Conservation (phyloP, 805 yeast genomes). For the Ogataea polymorpha region DNA sequence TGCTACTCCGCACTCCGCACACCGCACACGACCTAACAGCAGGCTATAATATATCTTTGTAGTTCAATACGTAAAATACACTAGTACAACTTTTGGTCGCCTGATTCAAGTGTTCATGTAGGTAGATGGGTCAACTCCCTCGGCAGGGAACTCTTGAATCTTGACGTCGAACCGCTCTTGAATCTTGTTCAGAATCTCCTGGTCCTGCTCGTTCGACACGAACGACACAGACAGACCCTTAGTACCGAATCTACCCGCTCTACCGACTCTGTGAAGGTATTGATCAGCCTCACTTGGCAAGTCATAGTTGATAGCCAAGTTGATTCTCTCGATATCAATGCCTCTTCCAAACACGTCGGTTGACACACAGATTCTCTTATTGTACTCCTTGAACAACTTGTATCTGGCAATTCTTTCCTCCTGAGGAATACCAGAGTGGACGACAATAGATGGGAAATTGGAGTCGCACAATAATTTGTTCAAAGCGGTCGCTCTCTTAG, state of each 20-base stretch:
- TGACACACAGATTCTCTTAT: constrained; percentile 97
- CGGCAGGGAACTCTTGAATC: constrained; percentile 93
- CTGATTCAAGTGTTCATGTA: constrained; percentile 82
- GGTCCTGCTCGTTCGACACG: constrained; percentile 81
- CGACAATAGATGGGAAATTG: constrained; percentile 96
- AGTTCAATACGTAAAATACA: constrained; percentile 8
- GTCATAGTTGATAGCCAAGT: constrained; percentile 96
- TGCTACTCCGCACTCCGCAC: too few relatives aligned
- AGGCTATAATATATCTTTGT: neutral
- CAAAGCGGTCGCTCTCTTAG: constrained; percentile 88
- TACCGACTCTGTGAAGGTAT: constrained; percentile 97
- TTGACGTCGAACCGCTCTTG: constrained; percentile 98
- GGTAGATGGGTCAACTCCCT: constrained; percentile 95
- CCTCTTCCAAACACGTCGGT: constrained; percentile 99
- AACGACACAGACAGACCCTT: constrained; percentile 95
- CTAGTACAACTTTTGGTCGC: constrained; percentile 6
- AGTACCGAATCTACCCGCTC: constrained; percentile 99
- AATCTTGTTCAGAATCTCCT: constrained; percentile 84
- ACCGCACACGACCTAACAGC: too few relatives aligned
- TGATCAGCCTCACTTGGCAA: constrained; percentile 96
- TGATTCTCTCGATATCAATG: constrained; percentile 98
- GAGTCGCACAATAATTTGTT: constrained; percentile 85
- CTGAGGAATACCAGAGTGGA: constrained; percentile 92
- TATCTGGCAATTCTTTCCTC: constrained; percentile 97
- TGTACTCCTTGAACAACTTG: constrained; percentile 94